Conservation (phyloP, 352 stramenopile genomes). For the Globisporangium nagaii region DNA sequence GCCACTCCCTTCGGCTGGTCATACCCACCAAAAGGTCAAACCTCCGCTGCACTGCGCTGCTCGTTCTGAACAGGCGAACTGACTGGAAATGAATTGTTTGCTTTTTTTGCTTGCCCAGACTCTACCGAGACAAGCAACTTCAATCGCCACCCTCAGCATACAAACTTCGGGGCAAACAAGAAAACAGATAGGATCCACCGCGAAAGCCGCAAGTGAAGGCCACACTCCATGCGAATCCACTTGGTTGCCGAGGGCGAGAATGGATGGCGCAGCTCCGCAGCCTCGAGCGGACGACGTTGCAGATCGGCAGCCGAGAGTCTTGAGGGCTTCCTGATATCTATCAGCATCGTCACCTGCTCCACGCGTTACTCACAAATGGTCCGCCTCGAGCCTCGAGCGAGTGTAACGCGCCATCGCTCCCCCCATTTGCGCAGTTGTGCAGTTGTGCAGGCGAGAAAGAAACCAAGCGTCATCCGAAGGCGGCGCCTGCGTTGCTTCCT, state of each 20-base stretch:
- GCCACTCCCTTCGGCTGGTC: no score
- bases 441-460: conserved; percentile 3
- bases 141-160: background rate
- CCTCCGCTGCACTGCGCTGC: no score
- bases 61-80: no score
- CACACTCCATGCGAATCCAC: background rate
- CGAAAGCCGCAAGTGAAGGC: no score
- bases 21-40: no score
- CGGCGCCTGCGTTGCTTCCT: no score
- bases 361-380: conserved; percentile 6
- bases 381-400: conserved; percentile 3
- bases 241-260: background rate
- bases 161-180: background rate
- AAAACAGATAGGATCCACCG: no score
- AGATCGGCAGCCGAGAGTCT: no score
- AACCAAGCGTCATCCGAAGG: background rate
- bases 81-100: conserved; percentile 1
- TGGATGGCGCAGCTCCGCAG: no score
- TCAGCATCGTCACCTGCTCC: conserved; percentile 1
- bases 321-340: conserved; percentile 6
- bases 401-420: background rate
- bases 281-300: no score
- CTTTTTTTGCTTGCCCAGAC: background rate
- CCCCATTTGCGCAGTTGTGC: no score
- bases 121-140: background rate